These are phyloP conservation scores for Chlorella sp. DNA, from an alignment of 139 green algal genomes.

Conservation along the genomic window DNA sequence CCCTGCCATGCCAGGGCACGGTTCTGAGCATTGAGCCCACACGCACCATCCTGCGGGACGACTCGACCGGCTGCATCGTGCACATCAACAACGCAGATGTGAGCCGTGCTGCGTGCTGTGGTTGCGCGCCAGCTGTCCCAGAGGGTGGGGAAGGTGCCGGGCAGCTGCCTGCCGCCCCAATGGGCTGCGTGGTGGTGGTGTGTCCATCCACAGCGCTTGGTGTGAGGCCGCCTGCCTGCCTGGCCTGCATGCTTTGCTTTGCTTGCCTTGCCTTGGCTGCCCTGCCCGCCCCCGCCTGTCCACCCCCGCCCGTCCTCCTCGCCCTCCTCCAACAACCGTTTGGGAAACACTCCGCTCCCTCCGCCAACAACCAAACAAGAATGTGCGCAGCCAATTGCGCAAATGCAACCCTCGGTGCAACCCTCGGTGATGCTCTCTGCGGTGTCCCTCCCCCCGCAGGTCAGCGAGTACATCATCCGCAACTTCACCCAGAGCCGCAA, in stretches of 20 bases:
- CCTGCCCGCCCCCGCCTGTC: too few relatives aligned
- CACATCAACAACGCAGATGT: not conserved
- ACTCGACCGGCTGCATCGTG: constrained; percentile 2
- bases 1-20: not conserved
- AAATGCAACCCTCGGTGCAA: not conserved
- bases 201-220: not conserved
- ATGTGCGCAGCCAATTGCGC: not conserved
- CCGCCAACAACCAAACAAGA: not conserved
- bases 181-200: not conserved
- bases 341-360: too few relatives aligned
- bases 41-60: constrained; percentile 35
- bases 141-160: not conserved
- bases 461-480: not conserved
- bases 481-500: constrained; percentile 15
- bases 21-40: constrained; percentile 44
- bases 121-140: not conserved
- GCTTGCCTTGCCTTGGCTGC: too few relatives aligned
- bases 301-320: too few relatives aligned
- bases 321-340: too few relatives aligned
- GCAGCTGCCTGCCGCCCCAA: not conserved
- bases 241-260: too few relatives aligned
- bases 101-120: not conserved
- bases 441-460: not conserved
- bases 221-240: not conserved
- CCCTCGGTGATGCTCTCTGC: too few relatives aligned